phyloP scores from a whole-genome alignment of 2,329 filamentous ascomycete genomes.

The Mariannaea elegans region DNA sequence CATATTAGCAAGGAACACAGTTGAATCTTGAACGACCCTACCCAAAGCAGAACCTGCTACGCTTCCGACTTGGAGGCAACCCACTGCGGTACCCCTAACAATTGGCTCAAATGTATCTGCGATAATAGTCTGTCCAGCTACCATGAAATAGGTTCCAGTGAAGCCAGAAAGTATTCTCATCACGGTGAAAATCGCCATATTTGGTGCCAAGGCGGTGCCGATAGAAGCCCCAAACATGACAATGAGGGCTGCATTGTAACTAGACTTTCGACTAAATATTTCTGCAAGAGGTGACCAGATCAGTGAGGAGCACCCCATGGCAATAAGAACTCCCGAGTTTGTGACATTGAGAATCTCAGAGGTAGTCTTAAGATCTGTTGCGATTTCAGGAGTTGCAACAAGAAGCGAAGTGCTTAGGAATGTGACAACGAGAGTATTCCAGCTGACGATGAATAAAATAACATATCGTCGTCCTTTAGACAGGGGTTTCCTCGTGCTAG shows the following conservation, averaged over 20 bases:
- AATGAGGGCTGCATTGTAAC: constrained; percentile 22
- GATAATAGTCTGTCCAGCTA: constrained; percentile 29
- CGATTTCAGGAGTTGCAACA: constrained; percentile 26
- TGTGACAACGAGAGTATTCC: constrained; percentile 26
- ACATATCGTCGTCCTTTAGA: not conserved
- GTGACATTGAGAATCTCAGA: constrained; percentile 23
- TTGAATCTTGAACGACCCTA: not conserved
- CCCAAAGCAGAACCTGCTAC: constrained; percentile 26
- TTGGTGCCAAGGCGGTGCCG: constrained; percentile 17
- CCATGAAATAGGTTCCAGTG: constrained; percentile 26
- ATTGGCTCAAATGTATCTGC: constrained; percentile 24
- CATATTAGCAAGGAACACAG: not conserved
- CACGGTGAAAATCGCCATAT: constrained; percentile 19
- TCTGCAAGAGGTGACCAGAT: constrained; percentile 25
- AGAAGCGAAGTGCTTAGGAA: constrained; percentile 26
- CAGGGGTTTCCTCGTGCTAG: not conserved
- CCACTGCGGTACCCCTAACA: constrained; percentile 24
- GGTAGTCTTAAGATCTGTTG: constrained; percentile 9
- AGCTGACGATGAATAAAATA: constrained; percentile 31
- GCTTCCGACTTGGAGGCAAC: constrained; percentile 20
- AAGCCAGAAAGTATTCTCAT: constrained; percentile 22
- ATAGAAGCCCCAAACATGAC: constrained; percentile 17
- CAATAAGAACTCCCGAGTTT: constrained; percentile 24
- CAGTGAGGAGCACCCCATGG: constrained; percentile 24
- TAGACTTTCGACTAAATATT: constrained; percentile 18